Conservation (phyloP, 129 eudicot genomes). For the Centella asiatica region DNA sequence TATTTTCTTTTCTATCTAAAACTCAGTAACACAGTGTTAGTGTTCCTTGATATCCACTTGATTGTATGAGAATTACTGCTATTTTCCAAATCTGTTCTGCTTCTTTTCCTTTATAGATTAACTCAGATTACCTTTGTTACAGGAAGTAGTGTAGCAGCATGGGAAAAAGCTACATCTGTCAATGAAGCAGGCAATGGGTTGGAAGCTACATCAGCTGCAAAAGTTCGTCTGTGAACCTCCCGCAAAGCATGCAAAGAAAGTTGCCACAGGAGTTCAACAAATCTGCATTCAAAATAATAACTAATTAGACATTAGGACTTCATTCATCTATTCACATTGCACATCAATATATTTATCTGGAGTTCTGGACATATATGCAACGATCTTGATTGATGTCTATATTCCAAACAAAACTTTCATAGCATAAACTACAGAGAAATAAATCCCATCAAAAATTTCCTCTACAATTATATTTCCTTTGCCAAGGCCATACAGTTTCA, state of each 20-base stretch:
- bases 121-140: conserved; percentile 63
- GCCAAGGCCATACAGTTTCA: too few relatives aligned
- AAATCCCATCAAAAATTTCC: background rate
- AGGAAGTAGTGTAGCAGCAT: conserved; percentile 94
- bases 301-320: background rate
- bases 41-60: conserved; percentile 1
- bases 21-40: too few relatives aligned
- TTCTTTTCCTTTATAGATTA: too few relatives aligned
- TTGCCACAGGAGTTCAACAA: conserved; percentile 97
- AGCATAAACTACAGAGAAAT: background rate
- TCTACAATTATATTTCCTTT: background rate
- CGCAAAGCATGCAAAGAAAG: conserved; percentile 97
- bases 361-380: too few relatives aligned
- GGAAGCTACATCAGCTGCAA: conserved; percentile 91
- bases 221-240: conserved; percentile 95
- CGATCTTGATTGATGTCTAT: too few relatives aligned
- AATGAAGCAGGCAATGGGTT: conserved; percentile 90
- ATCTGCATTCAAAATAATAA: conserved; percentile 50
- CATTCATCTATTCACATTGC: too few relatives aligned
- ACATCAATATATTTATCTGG: too few relatives aligned
- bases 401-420: background rate
- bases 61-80: background rate
- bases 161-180: conserved; percentile 97
- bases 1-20: too few relatives aligned
- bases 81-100: background rate